Conservation (phyloP, 2,329 filamentous ascomycete genomes). For the Colletotrichum simmondsii region DNA sequence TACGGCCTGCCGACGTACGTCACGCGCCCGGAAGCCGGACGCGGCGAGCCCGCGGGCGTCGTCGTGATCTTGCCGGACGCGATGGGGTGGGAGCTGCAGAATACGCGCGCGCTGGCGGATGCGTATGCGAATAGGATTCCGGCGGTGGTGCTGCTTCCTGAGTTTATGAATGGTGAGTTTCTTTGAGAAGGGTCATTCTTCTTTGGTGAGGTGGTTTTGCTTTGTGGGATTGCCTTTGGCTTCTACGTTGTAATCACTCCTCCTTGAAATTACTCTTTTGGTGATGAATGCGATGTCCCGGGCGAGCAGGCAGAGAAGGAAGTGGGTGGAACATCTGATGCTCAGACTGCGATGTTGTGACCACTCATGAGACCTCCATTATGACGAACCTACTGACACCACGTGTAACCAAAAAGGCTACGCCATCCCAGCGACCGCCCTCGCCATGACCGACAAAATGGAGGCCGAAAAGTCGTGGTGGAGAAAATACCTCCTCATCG, state of each 20-base stretch:
- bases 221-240: too few species aligned
- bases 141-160: conserved; percentile 64
- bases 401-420: conserved; percentile 35
- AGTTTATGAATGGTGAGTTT: conserved; percentile 60
- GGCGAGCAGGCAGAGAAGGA: too few species aligned
- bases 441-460: conserved; percentile 42
- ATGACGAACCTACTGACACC: too few species aligned
- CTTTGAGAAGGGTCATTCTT: not conserved
- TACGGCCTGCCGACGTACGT: conserved; percentile 40
- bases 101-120: conserved; percentile 64
- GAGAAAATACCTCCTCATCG: conserved; percentile 38
- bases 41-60: conserved; percentile 51
- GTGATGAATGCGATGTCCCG: too few species aligned
- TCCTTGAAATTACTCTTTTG: too few species aligned
- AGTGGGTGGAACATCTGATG: too few species aligned
- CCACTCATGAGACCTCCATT: too few species aligned
- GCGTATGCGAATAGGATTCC: conserved; percentile 61
- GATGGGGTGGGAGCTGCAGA: conserved; percentile 65
- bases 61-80: conserved; percentile 66
- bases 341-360: too few species aligned
- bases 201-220: not conserved
- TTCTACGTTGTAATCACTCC: too few species aligned
- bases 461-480: conserved; percentile 23
- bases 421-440: conserved; percentile 43
- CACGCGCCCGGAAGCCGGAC: conserved; percentile 35